These are phyloP conservation scores for Lodderomyces jiufengensis DNA, from an alignment of 1,139 yeast genomes.

Conservation along the genomic window DNA sequence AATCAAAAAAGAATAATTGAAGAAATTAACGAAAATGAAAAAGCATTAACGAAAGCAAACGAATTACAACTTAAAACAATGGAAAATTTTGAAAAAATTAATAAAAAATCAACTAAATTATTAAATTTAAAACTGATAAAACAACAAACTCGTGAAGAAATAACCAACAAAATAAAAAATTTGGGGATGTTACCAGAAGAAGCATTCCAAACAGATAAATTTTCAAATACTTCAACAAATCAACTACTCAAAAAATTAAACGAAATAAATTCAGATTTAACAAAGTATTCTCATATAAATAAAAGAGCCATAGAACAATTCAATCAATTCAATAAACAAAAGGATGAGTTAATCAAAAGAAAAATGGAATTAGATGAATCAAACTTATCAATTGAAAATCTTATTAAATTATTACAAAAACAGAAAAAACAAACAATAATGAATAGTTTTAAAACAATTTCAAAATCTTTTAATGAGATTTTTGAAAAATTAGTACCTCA, in stretches of 20 bases:
- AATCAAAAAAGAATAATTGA: conserved; percentile 24
- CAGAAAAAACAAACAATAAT: conserved; percentile 84
- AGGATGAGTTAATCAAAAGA: conserved; percentile 62
- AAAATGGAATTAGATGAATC: conserved; percentile 69
- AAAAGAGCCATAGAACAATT: conserved; percentile 89
- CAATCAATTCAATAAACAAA: conserved; percentile 67
- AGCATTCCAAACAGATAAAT: conserved; percentile 50
- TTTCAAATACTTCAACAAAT: conserved; percentile 47
- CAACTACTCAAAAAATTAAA: conserved; percentile 55
- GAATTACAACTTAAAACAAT: conserved; percentile 54
- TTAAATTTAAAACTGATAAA: conserved; percentile 64
- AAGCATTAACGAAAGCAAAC: conserved; percentile 47
- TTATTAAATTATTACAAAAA: conserved; percentile 67
- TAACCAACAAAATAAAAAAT: conserved; percentile 72
- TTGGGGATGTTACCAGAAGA: conserved; percentile 88
- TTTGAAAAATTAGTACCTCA: conserved; percentile 81
- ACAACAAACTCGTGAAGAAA: conserved; percentile 62
- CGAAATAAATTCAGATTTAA: conserved; percentile 53
- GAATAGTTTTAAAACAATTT: conserved; percentile 73
- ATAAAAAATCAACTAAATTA: conserved; percentile 63
- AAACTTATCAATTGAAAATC: conserved; percentile 64
- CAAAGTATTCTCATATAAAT: conserved; percentile 73
- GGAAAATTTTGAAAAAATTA: conserved; percentile 56
- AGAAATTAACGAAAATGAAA: conserved; percentile 38
- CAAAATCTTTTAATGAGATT: conserved; percentile 66